Percentiles rank a stretch among this genome's conserved stretches.
Evolutionary conservation across 352 stramenopile species (phyloP).

Genomic region (Pythium guiyangense): DNA sequence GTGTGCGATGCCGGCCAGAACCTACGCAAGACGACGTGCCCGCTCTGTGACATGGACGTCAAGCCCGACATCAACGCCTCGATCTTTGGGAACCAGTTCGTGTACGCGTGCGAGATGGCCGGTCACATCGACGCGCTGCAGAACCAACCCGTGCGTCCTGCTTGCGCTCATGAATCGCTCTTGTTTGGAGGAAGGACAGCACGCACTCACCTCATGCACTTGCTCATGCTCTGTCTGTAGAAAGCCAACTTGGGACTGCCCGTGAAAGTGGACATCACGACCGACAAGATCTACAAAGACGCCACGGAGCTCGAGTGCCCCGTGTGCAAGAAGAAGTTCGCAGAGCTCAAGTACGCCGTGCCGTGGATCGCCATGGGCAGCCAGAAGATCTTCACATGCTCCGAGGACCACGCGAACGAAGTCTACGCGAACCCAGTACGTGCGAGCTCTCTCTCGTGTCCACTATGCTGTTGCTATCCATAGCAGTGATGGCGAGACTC

Average conservation of each 20-base stretch:
- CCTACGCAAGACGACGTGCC: constrained; percentile 41
- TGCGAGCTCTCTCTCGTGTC: not conserved
- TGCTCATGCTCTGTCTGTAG: constrained; percentile 5
- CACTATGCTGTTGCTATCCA: not conserved
- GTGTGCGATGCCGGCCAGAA: constrained; percentile 34
- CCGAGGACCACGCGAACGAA: constrained; percentile 46
- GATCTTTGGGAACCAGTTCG: constrained; percentile 62
- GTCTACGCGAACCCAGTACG: constrained; percentile 43
- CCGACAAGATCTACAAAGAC: constrained; percentile 70
- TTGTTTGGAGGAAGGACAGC: not conserved
- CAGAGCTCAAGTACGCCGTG: constrained; percentile 63
- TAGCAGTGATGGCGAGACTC: not conserved
- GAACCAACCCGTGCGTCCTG: constrained; percentile 55
- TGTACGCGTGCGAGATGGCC: constrained; percentile 85
- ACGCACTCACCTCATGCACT: not conserved
- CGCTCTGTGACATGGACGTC: constrained; percentile 39
- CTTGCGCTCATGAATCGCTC: not conserved
- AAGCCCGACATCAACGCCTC: constrained; percentile 47
- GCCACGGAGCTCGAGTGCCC: constrained; percentile 51
- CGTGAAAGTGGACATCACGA: constrained; percentile 38
- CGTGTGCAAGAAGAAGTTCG: constrained; percentile 50
- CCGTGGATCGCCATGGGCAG: constrained; percentile 67
- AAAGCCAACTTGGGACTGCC: constrained; percentile 42
- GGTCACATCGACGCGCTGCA: constrained; percentile 74
- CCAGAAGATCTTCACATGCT: constrained; percentile 79